phyloP scores from a whole-genome alignment of 1,284 basidiomycete genomes.

The Ustilago shanxiensis region DNA sequence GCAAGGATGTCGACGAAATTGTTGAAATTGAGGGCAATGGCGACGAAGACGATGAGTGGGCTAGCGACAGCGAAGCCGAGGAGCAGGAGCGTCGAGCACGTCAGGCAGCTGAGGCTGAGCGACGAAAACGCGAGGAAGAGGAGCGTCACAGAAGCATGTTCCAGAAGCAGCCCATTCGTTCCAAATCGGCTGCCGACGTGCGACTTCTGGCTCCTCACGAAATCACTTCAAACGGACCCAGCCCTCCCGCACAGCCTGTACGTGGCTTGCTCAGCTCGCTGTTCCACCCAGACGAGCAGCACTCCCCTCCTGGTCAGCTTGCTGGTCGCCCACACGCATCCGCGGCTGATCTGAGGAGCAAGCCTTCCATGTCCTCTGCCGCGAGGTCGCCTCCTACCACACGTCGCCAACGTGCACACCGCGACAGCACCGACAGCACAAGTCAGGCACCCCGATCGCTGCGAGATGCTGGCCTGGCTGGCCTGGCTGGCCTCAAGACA shows the following conservation, averaged over 20 bases:
- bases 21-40: slow-evolving; percentile 27
- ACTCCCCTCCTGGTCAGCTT: slow-evolving; percentile 60
- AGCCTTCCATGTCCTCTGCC: slow-evolving; percentile 26
- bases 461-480: slow-evolving; percentile 40
- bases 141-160: slow-evolving; percentile 82
- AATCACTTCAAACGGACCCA: slow-evolving; percentile 23
- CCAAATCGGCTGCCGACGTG: slow-evolving; percentile 65
- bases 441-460: slow-evolving; percentile 25
- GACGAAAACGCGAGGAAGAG: slow-evolving; percentile 74
- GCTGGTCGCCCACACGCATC: slow-evolving; percentile 60
- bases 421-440: slow-evolving; percentile 42
- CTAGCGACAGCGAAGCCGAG: slow-evolving; percentile 68
- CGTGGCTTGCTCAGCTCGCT: slow-evolving; percentile 66
- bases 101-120: slow-evolving; percentile 69
- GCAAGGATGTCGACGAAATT: slow-evolving; percentile 32
- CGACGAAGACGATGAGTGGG: slow-evolving; percentile 66
- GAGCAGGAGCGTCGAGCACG: slow-evolving; percentile 66
- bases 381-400: slow-evolving; percentile 32
- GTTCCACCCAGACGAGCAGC: slow-evolving; percentile 65
- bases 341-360: slow-evolving; percentile 56
- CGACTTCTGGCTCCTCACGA: slow-evolving; percentile 27
- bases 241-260: slow-evolving; percentile 41
- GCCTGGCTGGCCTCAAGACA: slow-evolving; percentile 71
- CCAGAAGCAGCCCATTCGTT: slow-evolving; percentile 77
- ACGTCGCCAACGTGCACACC: slow-evolving; percentile 36